Conservation (phyloP, 768 basidiomycete genomes). For the Galerina sulciceps region DNA sequence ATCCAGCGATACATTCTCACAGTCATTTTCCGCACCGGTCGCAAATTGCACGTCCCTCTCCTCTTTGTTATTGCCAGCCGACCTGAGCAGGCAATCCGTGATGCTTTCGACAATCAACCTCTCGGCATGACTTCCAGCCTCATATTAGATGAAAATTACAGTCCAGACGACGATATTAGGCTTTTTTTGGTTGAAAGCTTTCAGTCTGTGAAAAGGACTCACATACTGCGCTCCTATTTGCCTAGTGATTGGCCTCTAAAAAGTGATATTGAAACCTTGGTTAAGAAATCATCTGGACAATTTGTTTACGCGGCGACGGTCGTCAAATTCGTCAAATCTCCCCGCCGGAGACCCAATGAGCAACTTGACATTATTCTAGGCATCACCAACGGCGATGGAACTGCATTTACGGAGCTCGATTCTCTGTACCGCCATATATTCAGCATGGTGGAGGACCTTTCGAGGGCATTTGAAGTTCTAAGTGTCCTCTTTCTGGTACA, state of each 20-base stretch:
- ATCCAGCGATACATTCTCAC: slow-evolving; percentile 11
- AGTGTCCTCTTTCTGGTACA: background rate
- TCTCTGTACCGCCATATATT: slow-evolving; percentile 11
- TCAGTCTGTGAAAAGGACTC: background rate
- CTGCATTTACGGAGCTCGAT: slow-evolving; percentile 11
- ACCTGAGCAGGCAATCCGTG: slow-evolving; percentile 8
- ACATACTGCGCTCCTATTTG: background rate
- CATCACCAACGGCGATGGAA: background rate
- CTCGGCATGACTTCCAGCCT: background rate
- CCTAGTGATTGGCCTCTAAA: slow-evolving; percentile 2
- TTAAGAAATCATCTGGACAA: slow-evolving; percentile 11
- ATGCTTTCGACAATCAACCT: background rate
- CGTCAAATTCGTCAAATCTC: slow-evolving; percentile 6
- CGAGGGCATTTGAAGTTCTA: background rate
- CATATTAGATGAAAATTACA: slow-evolving; percentile 5
- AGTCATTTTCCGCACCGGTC: background rate
- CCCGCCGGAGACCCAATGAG: background rate
- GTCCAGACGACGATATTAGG: slow-evolving; percentile 6
- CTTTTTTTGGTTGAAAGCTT: slow-evolving; percentile 3
- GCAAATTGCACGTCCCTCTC: background rate
- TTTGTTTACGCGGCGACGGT: slow-evolving; percentile 12
- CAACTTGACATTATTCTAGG: slow-evolving; percentile 2
- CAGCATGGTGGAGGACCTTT: background rate
- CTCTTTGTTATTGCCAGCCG: slow-evolving; percentile 12
- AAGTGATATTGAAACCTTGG: background rate